Base-by-base conservation (phyloP, 805 yeast genomes). In the Debaryomyces prosopidis region DNA sequence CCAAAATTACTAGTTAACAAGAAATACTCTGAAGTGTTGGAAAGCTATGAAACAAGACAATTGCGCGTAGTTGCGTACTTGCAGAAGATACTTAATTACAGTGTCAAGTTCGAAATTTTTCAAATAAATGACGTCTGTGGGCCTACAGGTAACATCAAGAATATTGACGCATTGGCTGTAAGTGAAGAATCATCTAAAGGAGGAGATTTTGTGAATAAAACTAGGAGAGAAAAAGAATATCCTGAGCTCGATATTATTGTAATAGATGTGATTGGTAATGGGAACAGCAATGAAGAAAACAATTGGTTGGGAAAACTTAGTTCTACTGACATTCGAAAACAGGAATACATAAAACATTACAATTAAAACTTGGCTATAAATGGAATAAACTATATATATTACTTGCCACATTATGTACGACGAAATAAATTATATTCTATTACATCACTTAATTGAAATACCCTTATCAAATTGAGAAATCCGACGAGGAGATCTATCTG, bases 71-170 rank as follows among this genome's bases (percentile, higher is more conserved):
- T 59, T 1, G 41, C 55, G 0, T 89, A 89, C 57, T 48, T 92
- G 4, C 48, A 52, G 10, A 49, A 53, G 31, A 23, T 57, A 1
- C 54, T 69, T 20, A 57, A 82, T 9, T 72, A 73, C 35, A 83
- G 88, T 3, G 58, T 84, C 5, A 45, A 50, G 0, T 67, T 81
- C 9, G 81, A 82, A 23, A 68, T 85, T 1, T 77, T 76, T 41
- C 81, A 85, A 51, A 83, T 94, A 38, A 77, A 82, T 48, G 98
- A 94, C 60, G 77, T 91, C 0, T 90, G 95, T 66, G 99, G 99
- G 0, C 99, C 98, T 3, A 90, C 99, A 0, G 96, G 89, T 0
- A 75, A 77, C 10, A 75, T 86, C 2, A 73, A 75, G 11, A 84
- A 82, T 40, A 88, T 94, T 33, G 87, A 91, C 52, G 85, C 90